These are phyloP conservation scores for Draba incana DNA, from an alignment of 345 rosid species.

Conservation along the genomic window DNA sequence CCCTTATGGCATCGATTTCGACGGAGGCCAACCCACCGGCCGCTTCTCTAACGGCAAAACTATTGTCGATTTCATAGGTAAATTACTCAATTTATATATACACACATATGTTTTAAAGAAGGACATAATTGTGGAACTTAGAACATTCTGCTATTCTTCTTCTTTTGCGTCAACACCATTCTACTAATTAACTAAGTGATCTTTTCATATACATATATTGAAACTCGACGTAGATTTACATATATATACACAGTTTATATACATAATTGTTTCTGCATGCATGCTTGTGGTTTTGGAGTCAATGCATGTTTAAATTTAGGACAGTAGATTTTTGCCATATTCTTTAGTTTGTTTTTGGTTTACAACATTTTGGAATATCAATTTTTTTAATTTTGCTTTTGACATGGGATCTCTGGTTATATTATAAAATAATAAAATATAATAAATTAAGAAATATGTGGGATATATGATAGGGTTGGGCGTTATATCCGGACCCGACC, in stretches of 20 bases:
- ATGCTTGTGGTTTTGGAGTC: constrained; percentile 15
- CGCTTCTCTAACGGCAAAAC: constrained; percentile 83
- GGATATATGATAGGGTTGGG: too few relatives aligned
- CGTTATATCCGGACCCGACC: too few relatives aligned
- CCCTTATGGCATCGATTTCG: constrained; percentile 79
- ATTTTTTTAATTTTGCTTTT: background rate
- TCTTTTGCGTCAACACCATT: too few relatives aligned
- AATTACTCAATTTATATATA: background rate
- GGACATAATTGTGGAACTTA: background rate
- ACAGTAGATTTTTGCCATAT: background rate
- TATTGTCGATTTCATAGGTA: constrained; percentile 74
- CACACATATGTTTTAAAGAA: background rate
- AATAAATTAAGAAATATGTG: too few relatives aligned
- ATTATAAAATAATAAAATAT: too few relatives aligned
- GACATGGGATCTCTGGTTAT: background rate
- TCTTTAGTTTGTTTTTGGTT: background rate
- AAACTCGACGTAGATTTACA: background rate
- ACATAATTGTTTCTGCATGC: too few relatives aligned
- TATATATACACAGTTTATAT: too few relatives aligned
- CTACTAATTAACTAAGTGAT: too few relatives aligned
- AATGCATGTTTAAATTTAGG: background rate
- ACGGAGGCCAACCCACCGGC: constrained; percentile 65
- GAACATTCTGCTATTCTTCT: background rate
- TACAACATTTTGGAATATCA: background rate
- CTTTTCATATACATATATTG: too few relatives aligned